Conservation (phyloP, 176 grass and related monocot genomes). For the Typha latifolia region DNA sequence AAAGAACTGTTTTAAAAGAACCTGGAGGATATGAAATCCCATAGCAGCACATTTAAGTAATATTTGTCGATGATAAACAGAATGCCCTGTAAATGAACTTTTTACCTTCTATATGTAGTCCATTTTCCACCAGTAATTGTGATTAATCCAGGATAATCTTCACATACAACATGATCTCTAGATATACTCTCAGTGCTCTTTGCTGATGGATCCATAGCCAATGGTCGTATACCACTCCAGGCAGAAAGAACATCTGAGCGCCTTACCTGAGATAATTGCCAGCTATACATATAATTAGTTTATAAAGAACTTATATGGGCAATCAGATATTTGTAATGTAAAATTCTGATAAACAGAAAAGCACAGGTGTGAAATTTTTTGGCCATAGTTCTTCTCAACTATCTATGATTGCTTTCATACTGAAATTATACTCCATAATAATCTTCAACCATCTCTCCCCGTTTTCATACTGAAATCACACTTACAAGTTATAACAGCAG, state of each 20-base stretch:
- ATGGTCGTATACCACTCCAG: conserved; percentile 91
- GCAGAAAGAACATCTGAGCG: conserved; percentile 93
- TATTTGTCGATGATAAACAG: neutral
- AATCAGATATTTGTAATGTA: too few species aligned
- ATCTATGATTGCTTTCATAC: too few species aligned
- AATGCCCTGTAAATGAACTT: neutral
- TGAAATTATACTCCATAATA: too few species aligned
- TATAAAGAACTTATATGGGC: neutral
- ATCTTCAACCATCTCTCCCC: too few species aligned
- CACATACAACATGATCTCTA: conserved; percentile 85
- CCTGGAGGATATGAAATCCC: neutral
- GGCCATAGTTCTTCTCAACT: too few species aligned
- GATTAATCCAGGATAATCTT: conserved; percentile 84
- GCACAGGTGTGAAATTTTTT: too few species aligned
- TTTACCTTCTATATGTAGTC: conserved; percentile 95
- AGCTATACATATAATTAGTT: conserved; percentile 5
- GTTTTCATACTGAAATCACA: too few species aligned
- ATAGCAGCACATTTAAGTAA: neutral
- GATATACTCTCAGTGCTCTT: conserved; percentile 95
- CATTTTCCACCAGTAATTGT: conserved; percentile 99
- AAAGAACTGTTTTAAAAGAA: too few species aligned
- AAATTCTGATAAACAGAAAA: too few species aligned
- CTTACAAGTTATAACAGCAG: too few species aligned
- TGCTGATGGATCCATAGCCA: conserved; percentile 79
- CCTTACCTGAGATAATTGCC: conserved; percentile 58